These are phyloP conservation scores for Ogataea allantospora DNA, from an alignment of 805 yeast genomes.

Conservation along the genomic window DNA sequence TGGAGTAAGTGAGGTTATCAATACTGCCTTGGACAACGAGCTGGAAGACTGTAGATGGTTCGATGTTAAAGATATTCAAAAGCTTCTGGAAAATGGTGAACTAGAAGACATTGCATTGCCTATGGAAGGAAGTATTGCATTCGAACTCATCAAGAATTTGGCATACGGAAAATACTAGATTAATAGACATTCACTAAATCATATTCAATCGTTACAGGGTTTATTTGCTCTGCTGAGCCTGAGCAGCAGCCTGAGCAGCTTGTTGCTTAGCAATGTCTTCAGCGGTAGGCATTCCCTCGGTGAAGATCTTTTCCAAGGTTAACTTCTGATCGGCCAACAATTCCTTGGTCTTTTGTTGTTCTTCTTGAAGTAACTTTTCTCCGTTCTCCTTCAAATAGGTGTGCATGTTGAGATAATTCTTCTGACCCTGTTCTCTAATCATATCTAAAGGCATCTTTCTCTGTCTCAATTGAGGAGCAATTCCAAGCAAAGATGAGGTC, in stretches of 20 bases:
- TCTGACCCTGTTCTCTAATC: conserved; percentile 89
- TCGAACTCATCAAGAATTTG: conserved; percentile 37
- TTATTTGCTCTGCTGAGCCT: conserved; percentile 9
- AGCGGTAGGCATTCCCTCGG: conserved; percentile 77
- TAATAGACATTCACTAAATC: conserved; percentile 2
- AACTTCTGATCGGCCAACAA: conserved; percentile 78
- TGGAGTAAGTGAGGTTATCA: conserved; percentile 60
- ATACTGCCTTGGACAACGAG: conserved; percentile 83
- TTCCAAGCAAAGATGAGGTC: conserved; percentile 53
- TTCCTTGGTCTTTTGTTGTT: conserved; percentile 75
- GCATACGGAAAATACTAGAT: conserved; percentile 5
- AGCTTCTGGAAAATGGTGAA: conserved; percentile 15
- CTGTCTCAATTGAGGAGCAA: conserved; percentile 35
- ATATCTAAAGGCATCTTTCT: conserved; percentile 83
- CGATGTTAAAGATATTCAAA: conserved; percentile 49
- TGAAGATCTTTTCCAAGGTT: conserved; percentile 80
- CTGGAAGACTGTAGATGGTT: conserved; percentile 87
- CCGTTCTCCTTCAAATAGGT: conserved; percentile 56
- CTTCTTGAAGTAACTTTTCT: conserved; percentile 75
- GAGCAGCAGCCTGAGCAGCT: conserved; percentile 23
- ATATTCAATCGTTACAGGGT: conserved; percentile 4
- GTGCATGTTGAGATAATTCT: conserved; percentile 79
- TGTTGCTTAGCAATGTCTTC: conserved; percentile 52
- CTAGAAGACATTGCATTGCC: conserved; percentile 40
- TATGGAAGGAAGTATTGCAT: conserved; percentile 43